Percentiles rank a stretch among this genome's conserved stretches.
Evolutionary conservation across 768 basidiomycete species (phyloP).

Genomic region (Suillus luteus): DNA sequence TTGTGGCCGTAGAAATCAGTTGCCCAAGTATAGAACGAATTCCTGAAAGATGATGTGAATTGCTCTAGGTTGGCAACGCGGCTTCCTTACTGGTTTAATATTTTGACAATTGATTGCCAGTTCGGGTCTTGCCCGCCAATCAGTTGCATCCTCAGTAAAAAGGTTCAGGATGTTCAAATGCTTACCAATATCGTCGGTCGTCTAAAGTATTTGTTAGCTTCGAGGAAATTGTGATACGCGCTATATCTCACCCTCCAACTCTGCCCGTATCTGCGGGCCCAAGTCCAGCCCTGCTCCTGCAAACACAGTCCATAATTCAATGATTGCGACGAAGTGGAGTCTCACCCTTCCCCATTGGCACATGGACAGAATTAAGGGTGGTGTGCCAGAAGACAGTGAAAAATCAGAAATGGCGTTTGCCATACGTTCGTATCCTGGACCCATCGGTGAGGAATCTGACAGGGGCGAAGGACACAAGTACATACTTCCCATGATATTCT

Average conservation of each 20-base stretch:
- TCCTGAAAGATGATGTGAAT: conserved; percentile 39
- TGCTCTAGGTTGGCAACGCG: background rate
- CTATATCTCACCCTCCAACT: conserved; percentile 57
- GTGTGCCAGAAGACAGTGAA: conserved; percentile 47
- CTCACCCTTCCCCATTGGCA: conserved; percentile 71
- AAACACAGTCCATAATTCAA: conserved; percentile 12
- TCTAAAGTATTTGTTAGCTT: conserved; percentile 33
- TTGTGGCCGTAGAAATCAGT: conserved; percentile 70
- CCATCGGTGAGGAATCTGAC: background rate
- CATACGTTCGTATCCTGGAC: conserved; percentile 61
- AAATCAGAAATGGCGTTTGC: conserved; percentile 55
- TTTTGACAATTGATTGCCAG: conserved; percentile 53
- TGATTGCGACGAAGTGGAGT: background rate
- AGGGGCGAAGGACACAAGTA: conserved; percentile 14
- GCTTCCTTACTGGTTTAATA: conserved; percentile 52
- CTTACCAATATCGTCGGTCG: conserved; percentile 52
- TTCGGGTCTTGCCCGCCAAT: conserved; percentile 34
- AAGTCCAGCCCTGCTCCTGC: conserved; percentile 65
- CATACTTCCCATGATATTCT: conserved; percentile 58
- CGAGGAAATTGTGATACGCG: background rate
- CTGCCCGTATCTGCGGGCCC: conserved; percentile 61
- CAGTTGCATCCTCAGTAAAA: background rate
- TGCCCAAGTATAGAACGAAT: conserved; percentile 63
- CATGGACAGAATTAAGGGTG: conserved; percentile 59
- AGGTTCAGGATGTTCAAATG: background rate